Evolutionary conservation across 2,329 filamentous ascomycete species (phyloP), one percentile per base, ranked within the genome.

Genomic region (Anisogramma anomala): DNA sequence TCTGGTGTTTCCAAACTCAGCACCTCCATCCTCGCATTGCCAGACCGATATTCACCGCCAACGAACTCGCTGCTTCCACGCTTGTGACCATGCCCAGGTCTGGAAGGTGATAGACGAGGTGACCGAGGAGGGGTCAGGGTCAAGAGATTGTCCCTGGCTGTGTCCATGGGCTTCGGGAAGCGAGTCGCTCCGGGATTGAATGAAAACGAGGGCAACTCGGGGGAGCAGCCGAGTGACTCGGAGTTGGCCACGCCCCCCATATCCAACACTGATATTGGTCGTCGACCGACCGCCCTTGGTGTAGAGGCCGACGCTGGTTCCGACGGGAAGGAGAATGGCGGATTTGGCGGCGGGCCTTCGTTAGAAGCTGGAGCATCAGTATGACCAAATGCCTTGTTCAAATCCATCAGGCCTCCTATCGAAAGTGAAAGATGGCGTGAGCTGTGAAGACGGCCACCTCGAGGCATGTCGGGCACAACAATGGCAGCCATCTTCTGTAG

Each of bases 1-100:
- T 79, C 84, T 9, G 78, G 82, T 20, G 82, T 79, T 52, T 79
- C 86, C 10, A 75, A 74, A 58, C 76, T 83, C 63, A 84, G 68
- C 6, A 76, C 63, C 8, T 72, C 71, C 36, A 77, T 75, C 15
- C 45, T 47, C 0, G 71, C 66, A 35, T 71, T 74, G 10, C 74
- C 64, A 60, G 69, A 60, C 51, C 76, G 66, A 50, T 72, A 62
- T 51, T 81, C 82, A 6, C 82, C 84, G 27, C 85, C 85, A 34
- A 93, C 83, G 53, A 93, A 87, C 57, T 94, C 87, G 57, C 87
- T 94, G 20, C 79, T 82, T 40, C 83, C 83, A 53, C 88, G 75
- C 52, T 80, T 73, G 58, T 94, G 88, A 22, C 82, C 79, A 55
- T 87, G 83, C 17, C 79, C 77, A 23, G 64, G 63, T 18, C 75